These are phyloP conservation scores for Pleurotus sapidus DNA, from an alignment of 768 basidiomycete genomes.

Conservation along the genomic window DNA sequence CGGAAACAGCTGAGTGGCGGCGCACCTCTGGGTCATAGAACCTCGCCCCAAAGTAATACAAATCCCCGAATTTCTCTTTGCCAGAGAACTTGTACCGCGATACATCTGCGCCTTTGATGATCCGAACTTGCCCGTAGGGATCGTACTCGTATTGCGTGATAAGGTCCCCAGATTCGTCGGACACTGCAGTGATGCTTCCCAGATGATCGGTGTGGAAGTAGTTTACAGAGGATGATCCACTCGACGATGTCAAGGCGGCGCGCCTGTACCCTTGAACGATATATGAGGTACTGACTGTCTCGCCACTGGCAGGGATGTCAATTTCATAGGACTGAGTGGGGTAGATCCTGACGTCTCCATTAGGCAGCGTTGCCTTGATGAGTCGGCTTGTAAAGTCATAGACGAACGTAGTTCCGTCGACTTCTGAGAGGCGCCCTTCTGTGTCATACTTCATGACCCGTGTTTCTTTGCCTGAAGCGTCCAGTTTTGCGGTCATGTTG, in stretches of 20 bases:
- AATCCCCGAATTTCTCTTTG: constrained; percentile 10
- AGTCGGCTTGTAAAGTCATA: constrained; percentile 11
- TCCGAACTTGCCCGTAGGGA: background rate
- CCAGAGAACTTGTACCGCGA: constrained; percentile 11
- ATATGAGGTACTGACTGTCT: constrained; percentile 7
- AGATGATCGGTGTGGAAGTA: constrained; percentile 6
- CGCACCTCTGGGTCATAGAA: constrained; percentile 11
- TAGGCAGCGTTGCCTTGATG: constrained; percentile 5
- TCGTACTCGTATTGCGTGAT: constrained; percentile 12
- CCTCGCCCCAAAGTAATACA: constrained; percentile 11
- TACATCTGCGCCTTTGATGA: constrained; percentile 2
- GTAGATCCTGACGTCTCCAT: constrained; percentile 8
- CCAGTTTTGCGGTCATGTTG: constrained; percentile 2
- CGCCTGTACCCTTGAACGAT: constrained; percentile 9
- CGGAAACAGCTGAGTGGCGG: background rate
- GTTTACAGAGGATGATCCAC: background rate
- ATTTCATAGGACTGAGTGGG: constrained; percentile 10
- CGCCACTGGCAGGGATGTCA: constrained; percentile 7
- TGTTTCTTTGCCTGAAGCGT: background rate
- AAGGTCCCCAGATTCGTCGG: constrained; percentile 1
- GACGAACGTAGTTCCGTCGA: constrained; percentile 1
- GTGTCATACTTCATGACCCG: background rate
- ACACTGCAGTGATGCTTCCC: constrained; percentile 1
- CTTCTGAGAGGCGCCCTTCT: background rate
- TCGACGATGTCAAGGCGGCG: constrained; percentile 1